A percentile compares a stretch with the other conserved stretches of the same genome.
These are phyloP conservation scores for Penicillium atrosanguineum DNA, from an alignment of 495 filamentous ascomycete genomes.

Conservation along the genomic window DNA sequence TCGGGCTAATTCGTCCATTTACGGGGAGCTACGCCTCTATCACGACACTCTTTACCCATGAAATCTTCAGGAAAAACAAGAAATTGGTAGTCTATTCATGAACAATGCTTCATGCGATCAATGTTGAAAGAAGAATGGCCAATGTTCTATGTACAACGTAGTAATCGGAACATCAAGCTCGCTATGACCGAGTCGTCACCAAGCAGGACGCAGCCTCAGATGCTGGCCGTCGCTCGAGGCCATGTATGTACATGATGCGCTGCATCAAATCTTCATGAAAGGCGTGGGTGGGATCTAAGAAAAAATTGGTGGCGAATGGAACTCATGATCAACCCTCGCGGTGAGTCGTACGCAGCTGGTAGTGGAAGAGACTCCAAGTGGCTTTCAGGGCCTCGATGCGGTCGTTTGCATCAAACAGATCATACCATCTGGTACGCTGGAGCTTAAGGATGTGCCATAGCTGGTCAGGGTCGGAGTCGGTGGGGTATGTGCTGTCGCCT, in stretches of 20 bases:
- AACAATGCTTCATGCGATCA: not conserved
- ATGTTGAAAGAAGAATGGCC: not conserved
- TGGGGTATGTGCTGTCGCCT: slow-evolving; percentile 27
- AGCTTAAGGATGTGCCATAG: slow-evolving; percentile 64
- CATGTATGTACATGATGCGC: slow-evolving; percentile 13
- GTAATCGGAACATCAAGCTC: not conserved
- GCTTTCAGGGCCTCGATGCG: slow-evolving; percentile 67
- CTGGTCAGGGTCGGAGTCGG: slow-evolving; percentile 49
- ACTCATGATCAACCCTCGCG: not conserved
- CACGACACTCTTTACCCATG: too few relatives aligned
- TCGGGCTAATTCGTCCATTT: too few relatives aligned
- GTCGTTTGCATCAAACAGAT: slow-evolving; percentile 67
- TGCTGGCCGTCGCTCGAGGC: not conserved
- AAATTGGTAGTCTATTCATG: not conserved
- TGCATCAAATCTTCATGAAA: slow-evolving; percentile 4
- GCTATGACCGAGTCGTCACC: not conserved
- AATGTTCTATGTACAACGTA: not conserved
- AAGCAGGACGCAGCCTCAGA: not conserved
- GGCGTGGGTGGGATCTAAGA: not conserved
- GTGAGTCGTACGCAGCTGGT: slow-evolving; percentile 54
- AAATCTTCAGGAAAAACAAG: too few relatives aligned
- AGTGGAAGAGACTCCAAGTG: slow-evolving; percentile 75
- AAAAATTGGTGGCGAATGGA: not conserved
- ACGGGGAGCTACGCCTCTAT: too few relatives aligned
- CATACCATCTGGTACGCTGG: slow-evolving; percentile 73